phyloP scores from a whole-genome alignment of 305 asterid genomes.

The Fraxinus nigra region DNA sequence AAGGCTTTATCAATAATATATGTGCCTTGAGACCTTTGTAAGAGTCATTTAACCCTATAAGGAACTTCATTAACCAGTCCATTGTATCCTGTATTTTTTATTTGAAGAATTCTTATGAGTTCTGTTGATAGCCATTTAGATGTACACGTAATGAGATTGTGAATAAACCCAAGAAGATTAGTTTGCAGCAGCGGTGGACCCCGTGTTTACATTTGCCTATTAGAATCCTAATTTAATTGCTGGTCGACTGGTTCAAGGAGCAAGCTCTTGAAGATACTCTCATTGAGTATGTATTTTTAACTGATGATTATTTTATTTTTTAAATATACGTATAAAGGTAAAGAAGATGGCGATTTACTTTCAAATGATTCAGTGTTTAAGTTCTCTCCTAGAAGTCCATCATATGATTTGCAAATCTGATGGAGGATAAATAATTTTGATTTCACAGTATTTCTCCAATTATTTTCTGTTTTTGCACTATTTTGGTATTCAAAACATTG shows the following conservation, averaged over 20 bases:
- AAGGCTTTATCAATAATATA: no score
- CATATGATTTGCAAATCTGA: background rate
- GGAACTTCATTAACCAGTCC: no score
- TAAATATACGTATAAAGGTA: background rate
- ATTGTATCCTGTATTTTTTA: background rate
- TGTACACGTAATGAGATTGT: background rate
- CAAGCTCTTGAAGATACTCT: background rate
- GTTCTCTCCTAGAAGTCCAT: background rate
- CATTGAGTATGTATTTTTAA: background rate
- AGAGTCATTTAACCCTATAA: no score
- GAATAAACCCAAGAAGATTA: background rate
- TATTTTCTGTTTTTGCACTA: background rate
- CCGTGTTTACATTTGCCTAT: background rate
- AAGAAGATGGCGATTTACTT: background rate
- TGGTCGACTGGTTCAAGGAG: background rate
- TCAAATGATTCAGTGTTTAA: background rate
- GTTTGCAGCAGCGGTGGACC: background rate
- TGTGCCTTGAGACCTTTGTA: no score
- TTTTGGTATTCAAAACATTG: background rate
- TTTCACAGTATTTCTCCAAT: background rate
- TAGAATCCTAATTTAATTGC: background rate
- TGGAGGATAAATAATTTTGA: background rate
- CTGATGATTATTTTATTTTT: background rate
- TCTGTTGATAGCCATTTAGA: background rate
- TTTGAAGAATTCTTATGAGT: background rate